These are phyloP conservation scores for Domatiomyces globalis DNA, from an alignment of 2,329 filamentous ascomycete genomes.

Conservation along the genomic window DNA sequence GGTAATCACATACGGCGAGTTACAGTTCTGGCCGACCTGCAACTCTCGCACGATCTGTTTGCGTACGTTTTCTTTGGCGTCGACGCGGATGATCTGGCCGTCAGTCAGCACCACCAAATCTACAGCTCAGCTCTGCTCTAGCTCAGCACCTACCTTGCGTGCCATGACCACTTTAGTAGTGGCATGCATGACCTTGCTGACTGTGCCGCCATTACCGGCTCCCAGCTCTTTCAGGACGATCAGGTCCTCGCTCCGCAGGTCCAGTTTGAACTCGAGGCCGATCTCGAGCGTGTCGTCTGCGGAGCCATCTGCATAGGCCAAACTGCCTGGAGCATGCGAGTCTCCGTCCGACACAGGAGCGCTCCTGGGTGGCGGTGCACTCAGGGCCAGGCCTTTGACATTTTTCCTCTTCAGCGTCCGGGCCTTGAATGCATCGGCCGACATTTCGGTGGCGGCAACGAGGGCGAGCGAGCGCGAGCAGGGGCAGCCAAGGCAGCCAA, in stretches of 20 bases:
- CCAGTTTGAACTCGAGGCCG: slow-evolving; percentile 89
- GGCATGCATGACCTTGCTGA: slow-evolving; percentile 93
- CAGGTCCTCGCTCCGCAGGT: slow-evolving; percentile 80
- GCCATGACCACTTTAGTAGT: slow-evolving; percentile 95
- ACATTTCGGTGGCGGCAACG: slow-evolving; percentile 28
- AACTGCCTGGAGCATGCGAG: slow-evolving; percentile 44
- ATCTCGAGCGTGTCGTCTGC: slow-evolving; percentile 71
- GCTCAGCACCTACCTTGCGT: slow-evolving; percentile 56
- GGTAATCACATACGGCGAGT: slow-evolving; percentile 90
- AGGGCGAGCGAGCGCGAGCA: background rate
- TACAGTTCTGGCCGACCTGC: slow-evolving; percentile 96
- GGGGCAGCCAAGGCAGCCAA: too few species aligned
- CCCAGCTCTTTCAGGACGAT: slow-evolving; percentile 89
- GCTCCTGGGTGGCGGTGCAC: slow-evolving; percentile 57
- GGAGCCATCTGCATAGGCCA: slow-evolving; percentile 44
- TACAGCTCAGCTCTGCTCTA: background rate
- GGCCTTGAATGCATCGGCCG: slow-evolving; percentile 45
- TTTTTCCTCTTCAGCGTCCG: slow-evolving; percentile 97
- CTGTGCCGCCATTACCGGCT: slow-evolving; percentile 90
- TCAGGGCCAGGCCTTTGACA: slow-evolving; percentile 85
- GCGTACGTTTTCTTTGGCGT: slow-evolving; percentile 91
- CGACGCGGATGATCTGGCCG: slow-evolving; percentile 80
- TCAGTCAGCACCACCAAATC: background rate
- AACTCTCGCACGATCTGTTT: slow-evolving; percentile 95
- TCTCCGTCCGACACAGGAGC: slow-evolving; percentile 58